Percentiles rank a stretch among this genome's conserved stretches.
Conservation (phyloP, 164 flowering plant genomes). For the Magnolia kwangsiensis region DNA sequence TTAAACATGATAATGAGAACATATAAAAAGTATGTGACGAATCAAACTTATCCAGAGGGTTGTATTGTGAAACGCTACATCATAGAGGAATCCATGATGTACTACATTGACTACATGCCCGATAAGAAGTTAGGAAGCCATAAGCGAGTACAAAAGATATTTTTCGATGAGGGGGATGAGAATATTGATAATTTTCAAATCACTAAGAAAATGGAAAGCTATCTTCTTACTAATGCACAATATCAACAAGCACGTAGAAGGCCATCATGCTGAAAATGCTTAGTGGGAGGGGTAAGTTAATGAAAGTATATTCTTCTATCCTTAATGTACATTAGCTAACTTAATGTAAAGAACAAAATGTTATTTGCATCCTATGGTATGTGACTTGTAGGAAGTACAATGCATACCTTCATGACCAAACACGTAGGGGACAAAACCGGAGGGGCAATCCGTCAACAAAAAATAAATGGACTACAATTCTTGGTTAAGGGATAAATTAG, state of each 20-base stretch:
- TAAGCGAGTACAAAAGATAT: too few species aligned
- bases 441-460: background rate
- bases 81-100: too few species aligned
- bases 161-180: background rate
- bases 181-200: too few species aligned
- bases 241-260: background rate
- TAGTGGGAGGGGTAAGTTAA: background rate
- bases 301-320: background rate
- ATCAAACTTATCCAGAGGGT: too few species aligned
- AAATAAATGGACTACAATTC: background rate
- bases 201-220: too few species aligned
- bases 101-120: too few species aligned
- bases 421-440: background rate
- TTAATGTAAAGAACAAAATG: too few species aligned
- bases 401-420: background rate
- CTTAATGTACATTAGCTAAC: background rate
- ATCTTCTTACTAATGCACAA: background rate
- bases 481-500: too few species aligned
- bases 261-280: background rate
- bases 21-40: too few species aligned
- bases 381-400: background rate
- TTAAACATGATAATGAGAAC: too few species aligned
- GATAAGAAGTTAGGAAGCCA: too few species aligned
- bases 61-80: too few species aligned
- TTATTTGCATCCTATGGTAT: background rate